These are phyloP conservation scores for Trichoderma erinaceum DNA, from an alignment of 495 filamentous ascomycete genomes.

Conservation along the genomic window DNA sequence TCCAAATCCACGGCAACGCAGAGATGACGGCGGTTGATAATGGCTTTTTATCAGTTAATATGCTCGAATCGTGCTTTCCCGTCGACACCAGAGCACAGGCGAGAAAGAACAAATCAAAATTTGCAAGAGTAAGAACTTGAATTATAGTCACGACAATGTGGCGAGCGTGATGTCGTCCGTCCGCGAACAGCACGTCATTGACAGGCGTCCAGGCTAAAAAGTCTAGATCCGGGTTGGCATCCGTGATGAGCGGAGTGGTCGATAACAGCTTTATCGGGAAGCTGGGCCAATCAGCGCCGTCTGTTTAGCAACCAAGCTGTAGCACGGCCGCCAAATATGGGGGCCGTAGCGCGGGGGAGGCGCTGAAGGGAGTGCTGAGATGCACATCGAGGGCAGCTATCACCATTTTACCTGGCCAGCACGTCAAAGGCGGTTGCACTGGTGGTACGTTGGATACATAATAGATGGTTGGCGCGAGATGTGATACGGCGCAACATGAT, in stretches of 20 bases:
- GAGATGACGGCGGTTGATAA: no score
- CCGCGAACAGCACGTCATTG: background rate
- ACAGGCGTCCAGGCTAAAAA: background rate
- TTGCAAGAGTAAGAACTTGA: background rate
- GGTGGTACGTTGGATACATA: background rate
- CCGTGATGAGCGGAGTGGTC: background rate
- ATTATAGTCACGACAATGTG: background rate
- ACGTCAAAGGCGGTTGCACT: background rate
- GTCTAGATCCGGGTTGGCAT: background rate
- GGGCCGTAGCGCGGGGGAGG: constrained; percentile 5
- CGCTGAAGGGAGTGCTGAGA: background rate
- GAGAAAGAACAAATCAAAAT: no score
- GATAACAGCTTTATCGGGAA: constrained; percentile 6
- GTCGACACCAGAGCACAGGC: no score
- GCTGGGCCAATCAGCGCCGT: background rate
- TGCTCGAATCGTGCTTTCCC: no score
- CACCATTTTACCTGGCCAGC: background rate
- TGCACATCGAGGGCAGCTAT: background rate
- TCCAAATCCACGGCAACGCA: no score
- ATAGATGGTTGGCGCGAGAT: background rate
- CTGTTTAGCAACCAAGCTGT: constrained; percentile 8
- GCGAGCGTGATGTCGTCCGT: background rate
- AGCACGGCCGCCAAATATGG: constrained; percentile 1
- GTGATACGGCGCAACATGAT: no score
- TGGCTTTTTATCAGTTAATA: no score